Evolutionary conservation across 371 early-diverging fungal genomes (phyloP).

Genomic region (Rhizopus sp.): DNA sequence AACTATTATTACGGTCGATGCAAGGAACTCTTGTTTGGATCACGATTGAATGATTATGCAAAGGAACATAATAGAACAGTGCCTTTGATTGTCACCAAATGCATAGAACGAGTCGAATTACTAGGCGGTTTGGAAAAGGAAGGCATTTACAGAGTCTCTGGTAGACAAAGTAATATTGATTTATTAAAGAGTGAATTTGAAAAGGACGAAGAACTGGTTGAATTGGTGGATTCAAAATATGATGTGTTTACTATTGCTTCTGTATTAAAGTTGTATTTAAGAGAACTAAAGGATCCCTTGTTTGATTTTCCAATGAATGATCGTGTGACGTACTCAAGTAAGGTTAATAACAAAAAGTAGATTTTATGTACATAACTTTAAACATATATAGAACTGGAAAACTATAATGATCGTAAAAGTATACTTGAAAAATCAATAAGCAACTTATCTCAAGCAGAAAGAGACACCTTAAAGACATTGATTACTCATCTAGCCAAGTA

Average conservation of each 20-base stretch:
- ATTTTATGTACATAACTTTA: background rate
- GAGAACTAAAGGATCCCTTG: conserved; percentile 66
- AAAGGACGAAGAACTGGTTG: conserved; percentile 48
- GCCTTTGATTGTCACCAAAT: conserved; percentile 51
- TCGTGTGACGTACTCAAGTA: conserved; percentile 62
- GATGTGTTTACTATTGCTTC: conserved; percentile 64
- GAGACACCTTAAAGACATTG: conserved; percentile 50
- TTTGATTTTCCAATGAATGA: conserved; percentile 54
- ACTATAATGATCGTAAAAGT: conserved; percentile 26
- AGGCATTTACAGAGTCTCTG: conserved; percentile 64
- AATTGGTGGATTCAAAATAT: conserved; percentile 41
- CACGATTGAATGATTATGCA: conserved; percentile 38
- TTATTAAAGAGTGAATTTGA: conserved; percentile 57
- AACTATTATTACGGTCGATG: conserved; percentile 45
- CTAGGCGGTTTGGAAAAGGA: conserved; percentile 57
- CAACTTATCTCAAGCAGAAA: conserved; percentile 43
- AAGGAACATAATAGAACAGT: conserved; percentile 39
- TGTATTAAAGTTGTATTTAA: conserved; percentile 64
- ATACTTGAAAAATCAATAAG: conserved; percentile 36
- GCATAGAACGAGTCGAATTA: conserved; percentile 51
- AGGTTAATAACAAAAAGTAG: conserved; percentile 4
- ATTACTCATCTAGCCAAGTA: conserved; percentile 60
- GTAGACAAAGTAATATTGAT: conserved; percentile 53
- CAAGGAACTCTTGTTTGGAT: conserved; percentile 61
- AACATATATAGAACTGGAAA: conserved; percentile 30